Conservation (phyloP, 2,329 filamentous ascomycete genomes). For the Beauveria sp. region DNA sequence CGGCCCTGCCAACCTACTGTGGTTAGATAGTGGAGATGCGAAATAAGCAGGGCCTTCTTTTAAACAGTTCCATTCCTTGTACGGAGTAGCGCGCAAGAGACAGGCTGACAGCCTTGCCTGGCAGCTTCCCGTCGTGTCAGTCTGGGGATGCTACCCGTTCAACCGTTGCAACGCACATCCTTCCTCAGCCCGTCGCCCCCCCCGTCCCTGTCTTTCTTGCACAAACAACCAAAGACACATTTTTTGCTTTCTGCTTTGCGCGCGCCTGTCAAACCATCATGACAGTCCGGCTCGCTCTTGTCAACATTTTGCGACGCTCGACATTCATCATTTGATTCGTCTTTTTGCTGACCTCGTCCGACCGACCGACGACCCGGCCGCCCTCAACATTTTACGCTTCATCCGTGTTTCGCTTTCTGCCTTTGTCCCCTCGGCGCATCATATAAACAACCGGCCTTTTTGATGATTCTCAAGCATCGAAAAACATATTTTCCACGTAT, state of each 20-base stretch:
- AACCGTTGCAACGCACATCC: not conserved
- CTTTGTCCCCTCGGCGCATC: not conserved
- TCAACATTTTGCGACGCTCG: not conserved
- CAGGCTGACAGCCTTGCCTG: no score
- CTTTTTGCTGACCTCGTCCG: not conserved
- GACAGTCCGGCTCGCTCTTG: not conserved
- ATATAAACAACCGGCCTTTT: not conserved
- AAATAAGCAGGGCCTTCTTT: no score
- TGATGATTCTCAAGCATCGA: no score
- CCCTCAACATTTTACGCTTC: no score
- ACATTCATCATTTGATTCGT: not conserved
- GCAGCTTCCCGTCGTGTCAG: no score
- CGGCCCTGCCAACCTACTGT: no score
- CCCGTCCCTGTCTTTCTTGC: not conserved
- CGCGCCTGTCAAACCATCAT: not conserved
- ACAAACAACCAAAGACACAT: not conserved
- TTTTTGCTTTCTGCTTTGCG: not conserved
- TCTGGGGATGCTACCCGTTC: no score
- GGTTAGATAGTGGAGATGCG: no score
- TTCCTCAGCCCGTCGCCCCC: not conserved
- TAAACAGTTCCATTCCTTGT: no score
- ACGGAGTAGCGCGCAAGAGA: no score
- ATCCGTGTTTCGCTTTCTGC: no score
- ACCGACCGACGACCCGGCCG: not conserved
- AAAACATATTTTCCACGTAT: not conserved